Evolutionary conservation across 306 rosid species (phyloP).

Genomic region (Rubus idaeus): DNA sequence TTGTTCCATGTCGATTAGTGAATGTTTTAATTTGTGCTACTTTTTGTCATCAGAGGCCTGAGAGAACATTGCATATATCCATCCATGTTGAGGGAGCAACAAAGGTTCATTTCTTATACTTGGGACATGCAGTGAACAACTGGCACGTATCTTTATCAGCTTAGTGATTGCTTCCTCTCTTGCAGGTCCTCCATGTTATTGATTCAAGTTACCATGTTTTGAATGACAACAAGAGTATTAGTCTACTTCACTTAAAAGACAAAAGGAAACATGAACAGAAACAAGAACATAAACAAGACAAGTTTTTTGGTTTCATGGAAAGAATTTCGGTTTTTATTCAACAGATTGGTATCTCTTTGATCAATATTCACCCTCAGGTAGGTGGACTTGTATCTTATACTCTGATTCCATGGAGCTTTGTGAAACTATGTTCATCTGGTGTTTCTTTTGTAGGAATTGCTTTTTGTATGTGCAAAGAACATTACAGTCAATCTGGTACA

Average conservation of each 20-base stretch:
- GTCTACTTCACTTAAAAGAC: slow-evolving; percentile 36
- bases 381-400: slow-evolving; percentile 21
- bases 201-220: slow-evolving; percentile 73
- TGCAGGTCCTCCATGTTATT: slow-evolving; percentile 76
- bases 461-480: slow-evolving; percentile 68
- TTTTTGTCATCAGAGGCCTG: slow-evolving; percentile 66
- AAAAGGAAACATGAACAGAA: slow-evolving; percentile 51
- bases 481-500: slow-evolving; percentile 61
- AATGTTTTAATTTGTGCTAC: slow-evolving; percentile 26
- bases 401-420: slow-evolving; percentile 12
- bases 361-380: slow-evolving; percentile 75
- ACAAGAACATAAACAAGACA: slow-evolving; percentile 57
- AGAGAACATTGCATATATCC: slow-evolving; percentile 72
- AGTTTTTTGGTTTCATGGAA: slow-evolving; percentile 59
- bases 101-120: slow-evolving; percentile 56
- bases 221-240: slow-evolving; percentile 46
- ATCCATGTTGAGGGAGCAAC: slow-evolving; percentile 96
- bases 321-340: slow-evolving; percentile 66
- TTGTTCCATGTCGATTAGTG: not conserved
- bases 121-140: slow-evolving; percentile 4
- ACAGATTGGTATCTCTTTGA: slow-evolving; percentile 75
- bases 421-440: slow-evolving; percentile 22
- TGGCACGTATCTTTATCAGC: not conserved
- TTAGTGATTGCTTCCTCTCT: slow-evolving; percentile 16
- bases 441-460: slow-evolving; percentile 65